Base-by-base conservation (phyloP, 345 rosid genomes). In the Salix suchowensis region DNA sequence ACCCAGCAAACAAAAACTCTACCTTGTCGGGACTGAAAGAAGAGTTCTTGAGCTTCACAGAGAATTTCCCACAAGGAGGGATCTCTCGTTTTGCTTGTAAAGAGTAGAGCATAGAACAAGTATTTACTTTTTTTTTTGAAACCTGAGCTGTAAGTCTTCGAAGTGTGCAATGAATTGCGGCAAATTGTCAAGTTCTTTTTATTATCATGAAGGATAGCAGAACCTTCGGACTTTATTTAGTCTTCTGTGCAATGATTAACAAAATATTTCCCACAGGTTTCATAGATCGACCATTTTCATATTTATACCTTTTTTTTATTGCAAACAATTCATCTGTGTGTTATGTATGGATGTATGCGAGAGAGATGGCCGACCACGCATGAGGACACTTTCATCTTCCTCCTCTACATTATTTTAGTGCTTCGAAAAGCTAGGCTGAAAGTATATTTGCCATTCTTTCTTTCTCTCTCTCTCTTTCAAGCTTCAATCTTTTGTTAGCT, bases 361-460 rank as follows among this genome's bases (percentile, higher is more conserved):
- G 23, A 66, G 80, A 73, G 69, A 82, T 87, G 91, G 92, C 89
- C 87, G 89, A 88, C 91, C 85, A 79, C 69, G 88, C 86, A 67
- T 73, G 69, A 37, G 18, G 67, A 81, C 69, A 80, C 84, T 82
- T 78, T 23, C 83, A 78, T 67, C 80, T 54, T 79, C 74, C 74
- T 68, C 80, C 82, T 67, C 77, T 44, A 55, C 74, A 75, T 66
- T 85, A 65, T 75, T 81, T 75, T 76, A 79, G 86, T 77, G 73
- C 52, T 60, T 78, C 21, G 18, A 60, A 75, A 76, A 52, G 70
- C 37, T 19, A 30, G 72, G 65, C 58, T 9, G 50, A 77, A 69
- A 71, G 68, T 65, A 42, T 34, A 15, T 36, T 36, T 12, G 39
- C 14, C n/a, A 54, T 71, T 74, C 37, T 60, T 40, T 54, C 16